Evolutionary conservation across 75 land plant genomes (phyloP).

Genomic region (Pinus taeda): DNA sequence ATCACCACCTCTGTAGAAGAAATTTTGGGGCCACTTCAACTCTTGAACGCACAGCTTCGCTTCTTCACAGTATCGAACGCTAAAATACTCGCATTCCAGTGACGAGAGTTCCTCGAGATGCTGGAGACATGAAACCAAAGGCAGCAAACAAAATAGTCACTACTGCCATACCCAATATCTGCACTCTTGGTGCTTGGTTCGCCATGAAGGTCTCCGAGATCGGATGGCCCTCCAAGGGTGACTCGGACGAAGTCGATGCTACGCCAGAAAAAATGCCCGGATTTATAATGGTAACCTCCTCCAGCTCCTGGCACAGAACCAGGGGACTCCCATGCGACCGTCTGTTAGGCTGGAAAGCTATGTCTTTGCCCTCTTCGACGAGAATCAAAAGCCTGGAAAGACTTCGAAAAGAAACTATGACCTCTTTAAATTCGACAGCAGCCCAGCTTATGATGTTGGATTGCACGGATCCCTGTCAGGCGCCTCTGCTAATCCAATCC

Average conservation of each 20-base stretch:
- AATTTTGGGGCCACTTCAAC: too few relatives aligned
- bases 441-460: conserved; percentile 24
- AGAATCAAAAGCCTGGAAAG: conserved; percentile 62
- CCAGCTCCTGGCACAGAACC: conserved; percentile 17
- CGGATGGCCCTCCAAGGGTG: conserved; percentile 74
- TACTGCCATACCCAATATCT: too few relatives aligned
- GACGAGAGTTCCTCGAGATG: too few relatives aligned
- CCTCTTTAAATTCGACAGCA: conserved; percentile 42
- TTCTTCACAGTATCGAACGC: too few relatives aligned
- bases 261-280: conserved; percentile 31
- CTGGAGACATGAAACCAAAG: too few relatives aligned
- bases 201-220: conserved; percentile 76
- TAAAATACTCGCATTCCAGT: too few relatives aligned
- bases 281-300: conserved; percentile 44
- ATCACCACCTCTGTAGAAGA: too few relatives aligned
- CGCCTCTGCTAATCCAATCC: not conserved
- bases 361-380: conserved; percentile 75
- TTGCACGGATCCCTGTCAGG: not conserved
- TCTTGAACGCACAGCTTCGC: too few relatives aligned
- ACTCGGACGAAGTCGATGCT: conserved; percentile 25
- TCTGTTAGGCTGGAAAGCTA: conserved; percentile 32
- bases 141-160: too few relatives aligned
- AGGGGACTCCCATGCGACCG: conserved; percentile 64
- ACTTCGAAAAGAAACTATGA: conserved; percentile 62
- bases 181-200: conserved; percentile 58